A percentile compares a stretch with the other conserved stretches of the same genome.
phyloP scores from a whole-genome alignment of 257 asterid genomes.

The Linaria vulgaris region DNA sequence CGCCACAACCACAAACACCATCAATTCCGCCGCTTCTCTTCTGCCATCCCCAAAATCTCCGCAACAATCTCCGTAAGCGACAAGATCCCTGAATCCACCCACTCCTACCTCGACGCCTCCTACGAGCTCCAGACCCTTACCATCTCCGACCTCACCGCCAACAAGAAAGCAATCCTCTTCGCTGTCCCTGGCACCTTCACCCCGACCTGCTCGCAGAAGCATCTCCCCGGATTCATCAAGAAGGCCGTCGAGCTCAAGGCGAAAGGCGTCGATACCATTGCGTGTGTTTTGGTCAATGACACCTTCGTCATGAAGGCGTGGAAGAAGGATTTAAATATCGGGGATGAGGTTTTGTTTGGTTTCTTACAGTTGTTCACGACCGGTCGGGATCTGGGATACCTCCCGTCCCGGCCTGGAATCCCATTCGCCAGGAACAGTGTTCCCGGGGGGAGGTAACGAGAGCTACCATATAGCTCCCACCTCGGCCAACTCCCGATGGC shows the following conservation, averaged over 20 bases:
- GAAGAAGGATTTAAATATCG: conserved; percentile 66
- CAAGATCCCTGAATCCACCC: conserved; percentile 81
- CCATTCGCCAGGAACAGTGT: no score
- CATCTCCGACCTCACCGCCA: conserved; percentile 72
- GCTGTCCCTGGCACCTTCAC: no score
- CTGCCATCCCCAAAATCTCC: no score
- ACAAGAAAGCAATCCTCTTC: conserved; percentile 70
- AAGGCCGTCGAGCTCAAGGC: conserved; percentile 74
- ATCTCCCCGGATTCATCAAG: conserved; percentile 75
- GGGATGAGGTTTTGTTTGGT: conserved; percentile 74
- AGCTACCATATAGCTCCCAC: no score
- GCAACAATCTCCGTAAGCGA: conserved; percentile 79
- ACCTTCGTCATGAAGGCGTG: conserved; percentile 97
- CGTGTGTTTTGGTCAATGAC: conserved; percentile 86
- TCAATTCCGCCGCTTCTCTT: no score
- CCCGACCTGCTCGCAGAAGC: no score
- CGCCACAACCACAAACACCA: no score
- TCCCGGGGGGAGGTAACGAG: no score
- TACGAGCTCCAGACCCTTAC: conserved; percentile 79
- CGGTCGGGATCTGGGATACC: no score
- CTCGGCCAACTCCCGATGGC: no score
- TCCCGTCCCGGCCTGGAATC: no score
- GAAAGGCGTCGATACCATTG: conserved; percentile 83
- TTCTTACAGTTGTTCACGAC: no score
- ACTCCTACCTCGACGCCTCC: conserved; percentile 79